Percentiles rank a stretch among this genome's conserved stretches.
phyloP scores from a whole-genome alignment of 768 basidiomycete genomes.

The Boletales sp. region DNA sequence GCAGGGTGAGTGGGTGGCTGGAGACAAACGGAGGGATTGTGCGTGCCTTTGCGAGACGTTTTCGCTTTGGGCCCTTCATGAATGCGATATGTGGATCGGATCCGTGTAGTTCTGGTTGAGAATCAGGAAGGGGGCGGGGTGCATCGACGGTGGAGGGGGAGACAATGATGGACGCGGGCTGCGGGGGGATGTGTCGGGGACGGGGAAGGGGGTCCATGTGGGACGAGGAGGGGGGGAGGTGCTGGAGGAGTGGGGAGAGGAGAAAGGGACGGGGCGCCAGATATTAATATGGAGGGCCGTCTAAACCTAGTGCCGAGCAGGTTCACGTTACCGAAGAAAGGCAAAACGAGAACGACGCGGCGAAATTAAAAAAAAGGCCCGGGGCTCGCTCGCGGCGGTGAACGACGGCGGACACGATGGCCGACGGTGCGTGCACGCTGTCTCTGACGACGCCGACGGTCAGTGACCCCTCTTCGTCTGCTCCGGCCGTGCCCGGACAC shows the following conservation, averaged over 20 bases:
- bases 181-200: slow-evolving; percentile 15
- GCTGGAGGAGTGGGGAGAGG: neutral
- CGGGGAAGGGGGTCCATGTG: slow-evolving; percentile 38
- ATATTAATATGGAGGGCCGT: slow-evolving; percentile 28
- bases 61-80: slow-evolving; percentile 51
- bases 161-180: slow-evolving; percentile 23
- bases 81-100: slow-evolving; percentile 37
- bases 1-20: slow-evolving; percentile 6
- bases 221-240: neutral
- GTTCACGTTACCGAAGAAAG: slow-evolving; percentile 24
- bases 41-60: slow-evolving; percentile 49
- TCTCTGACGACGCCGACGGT: slow-evolving; percentile 2
- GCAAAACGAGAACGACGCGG: slow-evolving; percentile 16
- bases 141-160: slow-evolving; percentile 19
- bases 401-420: neutral
- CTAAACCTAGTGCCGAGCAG: slow-evolving; percentile 23
- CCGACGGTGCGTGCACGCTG: slow-evolving; percentile 1
- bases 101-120: slow-evolving; percentile 24
- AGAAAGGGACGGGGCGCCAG: slow-evolving; percentile 8
- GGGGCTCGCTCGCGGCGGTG: neutral
- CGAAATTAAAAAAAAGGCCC: slow-evolving; percentile 13
- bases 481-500: slow-evolving; percentile 25
- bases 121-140: slow-evolving; percentile 19
- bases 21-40: neutral
- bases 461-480: slow-evolving; percentile 15